Percentiles rank a stretch among this genome's conserved stretches.
Conservation (phyloP, 208 protist species). For the Leishmania major region DNA sequence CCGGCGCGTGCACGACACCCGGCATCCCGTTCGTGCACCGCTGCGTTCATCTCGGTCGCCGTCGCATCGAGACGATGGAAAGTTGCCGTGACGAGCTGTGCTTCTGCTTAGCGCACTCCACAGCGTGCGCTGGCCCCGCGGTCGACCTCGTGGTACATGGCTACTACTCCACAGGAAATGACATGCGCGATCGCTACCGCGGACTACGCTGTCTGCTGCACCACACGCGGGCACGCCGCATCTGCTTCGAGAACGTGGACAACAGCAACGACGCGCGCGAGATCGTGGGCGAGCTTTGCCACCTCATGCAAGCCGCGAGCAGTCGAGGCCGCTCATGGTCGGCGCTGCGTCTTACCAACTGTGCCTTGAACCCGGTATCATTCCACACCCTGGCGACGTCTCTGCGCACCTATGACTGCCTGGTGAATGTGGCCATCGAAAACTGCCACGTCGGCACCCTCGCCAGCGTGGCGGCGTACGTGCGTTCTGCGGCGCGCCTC, state of each 20-base stretch:
- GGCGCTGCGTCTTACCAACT: constrained; percentile 30
- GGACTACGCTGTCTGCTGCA: constrained; percentile 67
- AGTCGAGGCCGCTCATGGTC: constrained; percentile 8
- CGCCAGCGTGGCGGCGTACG: constrained; percentile 33
- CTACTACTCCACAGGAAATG: constrained; percentile 49
- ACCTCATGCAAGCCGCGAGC: constrained; percentile 12
- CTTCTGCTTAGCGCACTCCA: constrained; percentile 64
- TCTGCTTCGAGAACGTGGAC: constrained; percentile 40
- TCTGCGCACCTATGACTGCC: constrained; percentile 30
- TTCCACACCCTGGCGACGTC: constrained; percentile 24
- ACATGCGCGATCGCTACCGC: constrained; percentile 37
- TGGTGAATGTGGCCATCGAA: constrained; percentile 51
- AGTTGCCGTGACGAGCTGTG: constrained; percentile 60
- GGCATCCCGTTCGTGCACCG: constrained; percentile 36
- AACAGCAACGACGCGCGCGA: constrained; percentile 43
- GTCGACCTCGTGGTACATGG: constrained; percentile 43
- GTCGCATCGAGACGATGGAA: constrained; percentile 21
- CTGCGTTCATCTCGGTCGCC: constrained; percentile 29
- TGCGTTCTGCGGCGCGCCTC: constrained; percentile 31
- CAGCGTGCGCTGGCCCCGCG: constrained; percentile 38
- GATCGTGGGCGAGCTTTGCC: constrained; percentile 49
- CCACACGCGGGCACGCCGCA: constrained; percentile 42
- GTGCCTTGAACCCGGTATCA: constrained; percentile 16
- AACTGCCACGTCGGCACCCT: constrained; percentile 38
- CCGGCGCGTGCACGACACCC: constrained; percentile 44